These are phyloP conservation scores for Phyllosticta citrichinensis DNA, from an alignment of 2,329 filamentous ascomycete species.

Conservation along the genomic window DNA sequence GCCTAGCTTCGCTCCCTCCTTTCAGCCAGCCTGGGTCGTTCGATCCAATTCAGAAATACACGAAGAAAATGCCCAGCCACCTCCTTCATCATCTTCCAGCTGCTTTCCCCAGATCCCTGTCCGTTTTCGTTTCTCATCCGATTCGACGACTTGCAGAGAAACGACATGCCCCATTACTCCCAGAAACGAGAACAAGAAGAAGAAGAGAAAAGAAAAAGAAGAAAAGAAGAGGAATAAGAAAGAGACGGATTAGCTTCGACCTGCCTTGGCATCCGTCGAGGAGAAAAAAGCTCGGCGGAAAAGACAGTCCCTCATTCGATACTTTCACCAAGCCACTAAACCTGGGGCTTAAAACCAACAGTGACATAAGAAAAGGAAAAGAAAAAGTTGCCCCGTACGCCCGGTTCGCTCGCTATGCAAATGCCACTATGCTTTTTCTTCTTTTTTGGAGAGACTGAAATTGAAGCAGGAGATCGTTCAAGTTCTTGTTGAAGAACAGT, in stretches of 20 bases:
- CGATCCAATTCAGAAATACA: neutral
- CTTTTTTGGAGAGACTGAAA: neutral
- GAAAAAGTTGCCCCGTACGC: neutral
- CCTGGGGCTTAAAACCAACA: neutral
- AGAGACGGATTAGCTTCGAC: neutral
- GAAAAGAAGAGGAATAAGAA: neutral
- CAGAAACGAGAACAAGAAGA: neutral
- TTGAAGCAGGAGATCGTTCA: neutral
- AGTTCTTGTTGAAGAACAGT: neutral
- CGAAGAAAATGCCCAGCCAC: neutral
- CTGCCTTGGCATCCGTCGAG: neutral
- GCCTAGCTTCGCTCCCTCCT: neutral
- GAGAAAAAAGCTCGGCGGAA: neutral
- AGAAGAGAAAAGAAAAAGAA: neutral
- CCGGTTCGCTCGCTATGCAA: slow-evolving; percentile 10
- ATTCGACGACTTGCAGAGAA: neutral
- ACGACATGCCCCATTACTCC: neutral
- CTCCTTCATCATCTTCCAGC: neutral
- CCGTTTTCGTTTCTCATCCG: neutral
- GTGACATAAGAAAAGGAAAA: neutral
- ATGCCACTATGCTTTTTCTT: slow-evolving; percentile 7
- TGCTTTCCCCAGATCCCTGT: neutral
- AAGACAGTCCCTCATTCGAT: neutral
- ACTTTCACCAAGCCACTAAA: neutral
- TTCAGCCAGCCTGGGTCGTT: neutral